phyloP scores from a whole-genome alignment of 257 asterid genomes.

The Handroanthus guayacan region DNA sequence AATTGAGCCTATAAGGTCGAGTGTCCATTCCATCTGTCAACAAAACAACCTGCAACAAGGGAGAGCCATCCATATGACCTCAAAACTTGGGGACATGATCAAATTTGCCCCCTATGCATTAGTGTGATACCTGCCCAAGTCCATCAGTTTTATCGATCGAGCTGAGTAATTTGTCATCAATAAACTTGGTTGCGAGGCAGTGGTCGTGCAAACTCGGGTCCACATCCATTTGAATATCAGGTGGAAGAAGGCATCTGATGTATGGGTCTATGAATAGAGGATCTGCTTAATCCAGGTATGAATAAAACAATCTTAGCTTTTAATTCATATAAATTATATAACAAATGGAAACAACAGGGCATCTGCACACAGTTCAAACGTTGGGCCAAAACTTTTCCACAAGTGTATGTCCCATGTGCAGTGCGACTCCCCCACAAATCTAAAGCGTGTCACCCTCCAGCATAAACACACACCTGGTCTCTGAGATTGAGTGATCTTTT shows the following conservation, averaged over 20 bases:
- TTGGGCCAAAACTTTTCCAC: no score
- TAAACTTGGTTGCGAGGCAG: conserved; percentile 79
- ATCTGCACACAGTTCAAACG: no score
- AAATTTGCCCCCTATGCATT: conserved; percentile 6
- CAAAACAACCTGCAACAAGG: conserved; percentile 70
- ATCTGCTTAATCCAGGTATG: conserved; percentile 50
- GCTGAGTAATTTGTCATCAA: conserved; percentile 70
- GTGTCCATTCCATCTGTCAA: conserved; percentile 93
- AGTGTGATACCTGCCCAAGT: conserved; percentile 66
- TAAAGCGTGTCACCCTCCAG: no score
- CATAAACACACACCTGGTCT: no score
- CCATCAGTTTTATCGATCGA: conserved; percentile 54
- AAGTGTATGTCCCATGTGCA: no score
- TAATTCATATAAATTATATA: no score
- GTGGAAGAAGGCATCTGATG: conserved; percentile 69
- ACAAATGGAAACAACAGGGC: neutral
- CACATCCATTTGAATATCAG: conserved; percentile 41
- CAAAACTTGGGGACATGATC: conserved; percentile 18
- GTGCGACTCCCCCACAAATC: no score
- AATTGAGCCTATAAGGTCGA: conserved; percentile 79
- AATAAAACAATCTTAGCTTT: neutral
- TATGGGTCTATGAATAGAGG: conserved; percentile 81
- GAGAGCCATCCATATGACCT: conserved; percentile 33
- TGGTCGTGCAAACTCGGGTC: conserved; percentile 51
- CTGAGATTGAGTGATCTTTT: no score